Evolutionary conservation across 2,329 filamentous ascomycete species (phyloP), one percentile per base, ranked within the genome.

Genomic region (Cercospora canescens): DNA sequence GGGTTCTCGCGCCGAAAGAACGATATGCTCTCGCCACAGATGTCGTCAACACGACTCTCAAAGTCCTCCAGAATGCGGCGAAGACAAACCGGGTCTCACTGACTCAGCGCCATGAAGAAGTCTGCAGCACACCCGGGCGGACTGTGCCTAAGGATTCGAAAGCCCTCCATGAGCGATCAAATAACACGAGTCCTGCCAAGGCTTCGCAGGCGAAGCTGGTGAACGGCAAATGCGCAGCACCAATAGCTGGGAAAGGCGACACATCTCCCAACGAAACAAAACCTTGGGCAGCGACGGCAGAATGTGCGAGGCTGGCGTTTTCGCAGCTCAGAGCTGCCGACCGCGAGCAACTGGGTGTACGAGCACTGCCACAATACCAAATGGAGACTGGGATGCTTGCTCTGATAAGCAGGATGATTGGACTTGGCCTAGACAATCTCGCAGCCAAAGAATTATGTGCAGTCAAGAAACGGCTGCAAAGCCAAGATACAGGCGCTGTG

Each of bases 321-420:
- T 80, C 84, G 6, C 88, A 87, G 58, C 80, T 94, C 41, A 83
- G 89, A 58, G 82, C 84, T 30, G 73, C 88, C 26, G 86, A 90
- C 59, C 81, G 78, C 32, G 76, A 76, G 21, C 81, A 84, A 28
- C 79, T 84, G 1, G 79, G 85, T 6, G 82, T 84, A 8, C 79
- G 87, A 9, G 79, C 84, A 9, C 80, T 89, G n/a, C 84, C 87
- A 1, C 84, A 86, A 52, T 79, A 91, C 41, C 90, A 94, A 74
- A 77, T 94, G 4, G 91, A 94, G 75, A 88, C 83, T 66, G 91
- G 91, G 62, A 91, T 92, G 83, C 86, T 90, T 16, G 87, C 89
- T 0, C 83, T 94, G 61, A 79, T 90, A 41, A 86, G 86, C 41
- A 92, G 89, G 74, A 81, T 94, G 1, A 79, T 93, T 14, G 80